phyloP scores from a whole-genome alignment of 2,329 filamentous ascomycete genomes.

The Ustulina deusta region DNA sequence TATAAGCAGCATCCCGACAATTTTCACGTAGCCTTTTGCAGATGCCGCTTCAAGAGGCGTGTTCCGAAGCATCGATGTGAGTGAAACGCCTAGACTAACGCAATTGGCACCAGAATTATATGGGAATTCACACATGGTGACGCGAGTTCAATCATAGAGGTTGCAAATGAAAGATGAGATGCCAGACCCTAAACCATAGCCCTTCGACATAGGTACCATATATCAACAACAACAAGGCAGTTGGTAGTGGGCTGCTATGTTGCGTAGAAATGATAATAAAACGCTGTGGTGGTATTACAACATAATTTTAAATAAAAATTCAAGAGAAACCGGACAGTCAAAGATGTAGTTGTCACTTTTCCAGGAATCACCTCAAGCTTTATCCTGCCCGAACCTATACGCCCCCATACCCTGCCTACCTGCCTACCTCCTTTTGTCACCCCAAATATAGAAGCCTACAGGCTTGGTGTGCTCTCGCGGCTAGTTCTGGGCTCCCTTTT shows the following conservation, averaged over 20 bases:
- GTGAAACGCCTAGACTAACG: too few species aligned
- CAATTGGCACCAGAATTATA: too few species aligned
- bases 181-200: too few species aligned
- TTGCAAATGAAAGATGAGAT: neutral
- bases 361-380: constrained; percentile 12
- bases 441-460: constrained; percentile 18
- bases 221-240: neutral
- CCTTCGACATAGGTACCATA: neutral
- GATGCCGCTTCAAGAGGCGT: too few species aligned
- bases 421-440: constrained; percentile 7
- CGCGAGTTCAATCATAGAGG: neutral
- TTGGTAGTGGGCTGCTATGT: neutral
- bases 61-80: too few species aligned
- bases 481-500: constrained; percentile 46
- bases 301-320: constrained; percentile 7
- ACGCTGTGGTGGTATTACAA: constrained; percentile 18
- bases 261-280: neutral
- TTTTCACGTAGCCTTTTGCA: too few species aligned
- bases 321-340: constrained; percentile 1
- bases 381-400: constrained; percentile 25
- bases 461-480: constrained; percentile 45
- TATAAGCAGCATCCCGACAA: too few species aligned
- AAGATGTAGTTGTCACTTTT: constrained; percentile 7
- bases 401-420: constrained; percentile 6
- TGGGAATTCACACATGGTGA: too few species aligned